phyloP scores from a whole-genome alignment of 2,329 filamentous ascomycete genomes.

The Fulvia fulva region DNA sequence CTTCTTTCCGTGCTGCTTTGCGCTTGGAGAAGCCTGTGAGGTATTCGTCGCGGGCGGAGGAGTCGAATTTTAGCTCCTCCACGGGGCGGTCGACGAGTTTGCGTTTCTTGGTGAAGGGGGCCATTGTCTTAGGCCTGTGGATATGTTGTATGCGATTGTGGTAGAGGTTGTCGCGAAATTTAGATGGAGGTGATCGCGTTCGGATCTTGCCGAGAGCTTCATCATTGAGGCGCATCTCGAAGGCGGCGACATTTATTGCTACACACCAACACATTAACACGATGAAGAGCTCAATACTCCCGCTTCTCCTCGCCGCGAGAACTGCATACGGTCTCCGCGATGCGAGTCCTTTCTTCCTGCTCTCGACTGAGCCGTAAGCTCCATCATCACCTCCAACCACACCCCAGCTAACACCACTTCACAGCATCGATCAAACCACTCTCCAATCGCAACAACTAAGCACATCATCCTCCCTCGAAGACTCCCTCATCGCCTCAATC shows the following conservation, averaged over 20 bases:
- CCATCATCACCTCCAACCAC: conserved; percentile 17
- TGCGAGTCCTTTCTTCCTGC: conserved; percentile 68
- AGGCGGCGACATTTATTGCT: conserved; percentile 1
- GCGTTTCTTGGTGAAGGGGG: conserved; percentile 10
- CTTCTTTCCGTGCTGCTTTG: conserved; percentile 78
- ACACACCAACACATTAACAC: conserved; percentile 7
- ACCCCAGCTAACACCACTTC: conserved; percentile 11
- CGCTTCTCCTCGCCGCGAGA: conserved; percentile 23
- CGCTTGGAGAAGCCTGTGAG: conserved; percentile 96
- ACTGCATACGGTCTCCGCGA: conserved; percentile 59
- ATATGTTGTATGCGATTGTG: background rate
- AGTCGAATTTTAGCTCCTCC: conserved; percentile 76
- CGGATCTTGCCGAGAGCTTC: background rate
- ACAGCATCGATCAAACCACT: conserved; percentile 12
- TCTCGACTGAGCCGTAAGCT: conserved; percentile 74
- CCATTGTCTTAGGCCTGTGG: background rate
- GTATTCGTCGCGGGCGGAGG: conserved; percentile 74
- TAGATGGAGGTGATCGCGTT: background rate
- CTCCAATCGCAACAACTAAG: conserved; percentile 27
- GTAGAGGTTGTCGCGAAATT: background rate
- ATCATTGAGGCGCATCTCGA: background rate
- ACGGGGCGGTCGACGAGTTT: conserved; percentile 11
- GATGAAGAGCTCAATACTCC: conserved; percentile 25
- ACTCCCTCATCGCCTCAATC: conserved; percentile 38
- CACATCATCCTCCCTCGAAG: conserved; percentile 24